Conservation (phyloP, 768 basidiomycete species). For the Panaeolus cyanescens region DNA sequence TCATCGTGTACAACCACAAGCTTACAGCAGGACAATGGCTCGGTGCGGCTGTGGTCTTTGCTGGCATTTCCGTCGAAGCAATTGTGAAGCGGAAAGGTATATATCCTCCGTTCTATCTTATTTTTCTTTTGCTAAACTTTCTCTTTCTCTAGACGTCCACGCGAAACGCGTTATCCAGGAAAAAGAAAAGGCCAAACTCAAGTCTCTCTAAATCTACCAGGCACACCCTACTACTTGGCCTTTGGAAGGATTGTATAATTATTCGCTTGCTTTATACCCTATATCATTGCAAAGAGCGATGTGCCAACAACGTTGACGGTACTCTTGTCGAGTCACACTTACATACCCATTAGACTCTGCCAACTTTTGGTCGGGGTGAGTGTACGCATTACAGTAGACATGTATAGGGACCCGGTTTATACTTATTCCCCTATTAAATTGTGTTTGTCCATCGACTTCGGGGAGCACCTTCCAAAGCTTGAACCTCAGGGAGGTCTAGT, state of each 20-base stretch:
- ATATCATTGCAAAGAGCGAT: not conserved
- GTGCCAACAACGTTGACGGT: not conserved
- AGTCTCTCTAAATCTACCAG: constrained; percentile 64
- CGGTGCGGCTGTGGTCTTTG: constrained; percentile 91
- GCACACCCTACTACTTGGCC: constrained; percentile 6
- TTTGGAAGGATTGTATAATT: not conserved
- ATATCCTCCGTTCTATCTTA: constrained; percentile 20
- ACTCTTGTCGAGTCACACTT: no score
- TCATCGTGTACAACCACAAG: constrained; percentile 87
- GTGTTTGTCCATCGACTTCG: not conserved
- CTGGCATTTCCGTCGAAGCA: constrained; percentile 94
- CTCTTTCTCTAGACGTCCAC: constrained; percentile 62
- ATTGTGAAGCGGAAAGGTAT: constrained; percentile 86
- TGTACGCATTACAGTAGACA: not conserved
- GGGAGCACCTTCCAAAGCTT: no score
- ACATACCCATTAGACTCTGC: no score
- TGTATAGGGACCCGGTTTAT: no score
- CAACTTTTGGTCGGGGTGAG: no score
- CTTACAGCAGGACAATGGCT: constrained; percentile 87
- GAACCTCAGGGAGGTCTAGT: no score
- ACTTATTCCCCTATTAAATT: not conserved
- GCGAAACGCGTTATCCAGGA: constrained; percentile 79
- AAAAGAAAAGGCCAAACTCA: constrained; percentile 83
- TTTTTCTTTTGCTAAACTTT: constrained; percentile 6
- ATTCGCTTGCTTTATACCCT: not conserved